phyloP scores from a whole-genome alignment of 2,329 filamentous ascomycete species.

The Teratosphaeria gauchensis region DNA sequence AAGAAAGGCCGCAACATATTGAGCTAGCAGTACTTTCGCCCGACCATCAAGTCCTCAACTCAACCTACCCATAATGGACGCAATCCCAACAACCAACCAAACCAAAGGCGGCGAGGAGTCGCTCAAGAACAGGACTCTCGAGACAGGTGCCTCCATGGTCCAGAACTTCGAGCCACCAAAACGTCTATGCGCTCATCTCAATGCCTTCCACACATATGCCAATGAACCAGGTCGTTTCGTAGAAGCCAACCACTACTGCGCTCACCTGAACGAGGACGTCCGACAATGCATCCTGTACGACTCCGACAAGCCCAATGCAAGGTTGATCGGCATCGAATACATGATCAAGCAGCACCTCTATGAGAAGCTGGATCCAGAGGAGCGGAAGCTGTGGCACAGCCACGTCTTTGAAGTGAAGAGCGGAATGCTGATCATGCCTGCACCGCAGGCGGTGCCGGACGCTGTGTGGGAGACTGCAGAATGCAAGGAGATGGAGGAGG shows the following conservation, averaged over 20 bases:
- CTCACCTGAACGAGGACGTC: conserved; percentile 66
- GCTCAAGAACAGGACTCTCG: conserved; percentile 47
- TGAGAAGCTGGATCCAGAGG: conserved; percentile 52
- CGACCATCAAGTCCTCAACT: too few species aligned
- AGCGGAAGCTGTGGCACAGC: conserved; percentile 73
- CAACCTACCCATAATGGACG: conserved; percentile 5
- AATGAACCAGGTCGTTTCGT: conserved; percentile 58
- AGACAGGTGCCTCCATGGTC: conserved; percentile 50
- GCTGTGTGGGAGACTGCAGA: conserved; percentile 66
- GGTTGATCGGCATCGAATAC: conserved; percentile 78
- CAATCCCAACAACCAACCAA: conserved; percentile 26
- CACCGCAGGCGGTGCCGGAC: conserved; percentile 44
- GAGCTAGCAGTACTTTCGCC: too few species aligned
- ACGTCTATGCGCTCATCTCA: conserved; percentile 69
- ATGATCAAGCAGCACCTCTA: conserved; percentile 68
- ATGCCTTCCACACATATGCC: conserved; percentile 81
- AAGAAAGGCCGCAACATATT: too few species aligned
- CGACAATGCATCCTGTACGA: conserved; percentile 84
- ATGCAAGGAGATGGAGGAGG: conserved; percentile 68
- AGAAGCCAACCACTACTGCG: conserved; percentile 78
- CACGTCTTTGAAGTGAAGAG: conserved; percentile 65
- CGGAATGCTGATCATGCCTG: conserved; percentile 72
- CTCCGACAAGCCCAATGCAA: conserved; percentile 53
- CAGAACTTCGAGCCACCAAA: conserved; percentile 64
- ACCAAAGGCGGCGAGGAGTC: conserved; percentile 43